Evolutionary conservation across 345 rosid species (phyloP), one percentile per base, ranked within the genome.

Genomic region (Corchorus capsularis): DNA sequence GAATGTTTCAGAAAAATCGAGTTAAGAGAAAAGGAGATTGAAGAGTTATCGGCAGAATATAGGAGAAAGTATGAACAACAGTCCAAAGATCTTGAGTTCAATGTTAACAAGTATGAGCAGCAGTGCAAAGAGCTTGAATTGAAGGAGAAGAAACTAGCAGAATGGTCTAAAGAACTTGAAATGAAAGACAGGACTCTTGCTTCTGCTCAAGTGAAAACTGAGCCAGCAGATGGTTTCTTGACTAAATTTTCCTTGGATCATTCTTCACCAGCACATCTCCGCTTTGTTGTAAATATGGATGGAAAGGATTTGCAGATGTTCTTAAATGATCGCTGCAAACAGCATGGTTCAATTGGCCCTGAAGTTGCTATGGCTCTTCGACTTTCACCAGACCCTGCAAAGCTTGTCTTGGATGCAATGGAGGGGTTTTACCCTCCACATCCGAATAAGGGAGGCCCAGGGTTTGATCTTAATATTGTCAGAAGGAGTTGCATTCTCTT

Each of bases 311-410:
- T 80, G 82, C 83, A 55, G 73, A 71, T 63, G 37, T 35, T 80
- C 71, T 37, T 80, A 57, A 78, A 77, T 75, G 78, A 78, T 65
- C 63, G 52, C 32, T 63, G 59, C 35, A 73, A 34, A 50, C 55
- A 75, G 62, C 73, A 66, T 45, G 81, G 62, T 62, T 64, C 13
- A 9, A 46, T 77, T 43, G 55, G 41, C 22, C 32, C 22, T 37
- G 78, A 79, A 63, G 60, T 82, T 3, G 37, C 72, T 16, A 34
- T 55, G 47, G 74, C 62, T 45, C 65, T 84, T 67, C 69, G 19
- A 67, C 45, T 63, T 68, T 77, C 87, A 34, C n/a, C 72, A n/a
- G 79, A 84, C 37, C 83, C 87, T 45, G 83, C 79, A 47, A 74
- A 74, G 68, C 61, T 81, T 54, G 81, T 84, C 1, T 77, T 81